These are phyloP conservation scores for Fraxinus baroniana DNA, from an alignment of 305 asterid genomes.

Conservation along the genomic window DNA sequence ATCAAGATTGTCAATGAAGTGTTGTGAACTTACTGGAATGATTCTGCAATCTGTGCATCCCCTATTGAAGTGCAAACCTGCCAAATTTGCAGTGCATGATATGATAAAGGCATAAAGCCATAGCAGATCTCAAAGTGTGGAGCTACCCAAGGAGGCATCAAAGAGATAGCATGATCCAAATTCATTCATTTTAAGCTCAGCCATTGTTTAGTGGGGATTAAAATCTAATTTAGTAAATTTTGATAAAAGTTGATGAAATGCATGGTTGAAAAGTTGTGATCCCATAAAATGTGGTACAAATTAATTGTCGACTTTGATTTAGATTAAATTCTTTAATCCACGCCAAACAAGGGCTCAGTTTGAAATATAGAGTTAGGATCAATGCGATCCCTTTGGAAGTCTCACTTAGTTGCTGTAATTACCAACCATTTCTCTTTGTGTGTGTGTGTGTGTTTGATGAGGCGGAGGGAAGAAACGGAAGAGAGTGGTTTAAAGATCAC, in stretches of 20 bases:
- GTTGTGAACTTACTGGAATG: background rate
- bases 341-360: background rate
- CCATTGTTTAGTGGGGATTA: background rate
- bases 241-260: no score
- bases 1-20: background rate
- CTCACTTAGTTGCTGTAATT: slow-evolving; percentile 54
- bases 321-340: no score
- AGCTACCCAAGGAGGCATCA: background rate
- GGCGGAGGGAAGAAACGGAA: background rate
- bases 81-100: background rate
- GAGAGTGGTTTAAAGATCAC: background rate
- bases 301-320: no score
- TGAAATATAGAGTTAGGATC: slow-evolving; percentile 41
- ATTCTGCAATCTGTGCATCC: background rate
- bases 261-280: no score
- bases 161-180: background rate
- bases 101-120: background rate
- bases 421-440: background rate
- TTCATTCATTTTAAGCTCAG: background rate
- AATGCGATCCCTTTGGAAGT: slow-evolving; percentile 99
- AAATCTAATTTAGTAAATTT: no score
- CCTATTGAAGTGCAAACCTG: background rate
- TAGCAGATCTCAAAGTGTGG: background rate
- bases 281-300: no score
- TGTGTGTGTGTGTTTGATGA: background rate